Evolutionary conservation across 768 basidiomycete genomes (phyloP), one percentile per base, ranked within the genome.

Genomic region (Clitopilus passeckerianus): DNA sequence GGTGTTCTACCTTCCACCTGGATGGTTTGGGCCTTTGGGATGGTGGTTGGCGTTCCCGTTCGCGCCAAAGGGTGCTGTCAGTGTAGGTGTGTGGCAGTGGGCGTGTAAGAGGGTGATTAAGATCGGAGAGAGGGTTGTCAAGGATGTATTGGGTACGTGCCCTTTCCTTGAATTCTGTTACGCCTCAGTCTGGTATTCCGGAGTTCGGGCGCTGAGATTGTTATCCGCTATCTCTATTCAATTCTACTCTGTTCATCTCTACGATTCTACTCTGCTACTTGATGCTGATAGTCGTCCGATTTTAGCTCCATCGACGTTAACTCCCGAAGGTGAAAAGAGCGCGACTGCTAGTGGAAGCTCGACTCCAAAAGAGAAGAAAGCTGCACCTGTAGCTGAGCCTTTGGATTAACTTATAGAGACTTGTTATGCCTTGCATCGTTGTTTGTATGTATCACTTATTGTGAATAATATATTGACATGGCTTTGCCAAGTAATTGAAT

Each of bases 71-170:
- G 94, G 96, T 10, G 91, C 93, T 10, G 89, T 99, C 60, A 93
- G 93, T 65, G 93, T 94, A 43, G 91, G 90, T 0, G 84, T 93
- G 41, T 99, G 96, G 96, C 91, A 94, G 68, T 92, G 97, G 86
- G 91, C 93, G 7, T 95, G 94, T 73, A 87, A 84, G 63, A 81
- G 93, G 55, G 89, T 93, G n/a, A 80, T 98, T 59, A 80, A 82
- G 60, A 79, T 87, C n/a, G 80, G 86, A 50, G 92, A 93, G 71
- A 80, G 84, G 22, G 77, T 89, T 5, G 86, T 88, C 58, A 88
- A 83, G 68, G 89, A 89, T 59, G 67, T 90, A 50, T 65, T 75
- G 8, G 73, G 82, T 83, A 63, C 72, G 76, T 63, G 15, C 6
- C n/a, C 27, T 30, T 30, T 30, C 27, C 27, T 30, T 30, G 27